Evolutionary conservation across 2,329 filamentous ascomycete species (phyloP).

Genomic region (Nothomitra cinnamomea): DNA sequence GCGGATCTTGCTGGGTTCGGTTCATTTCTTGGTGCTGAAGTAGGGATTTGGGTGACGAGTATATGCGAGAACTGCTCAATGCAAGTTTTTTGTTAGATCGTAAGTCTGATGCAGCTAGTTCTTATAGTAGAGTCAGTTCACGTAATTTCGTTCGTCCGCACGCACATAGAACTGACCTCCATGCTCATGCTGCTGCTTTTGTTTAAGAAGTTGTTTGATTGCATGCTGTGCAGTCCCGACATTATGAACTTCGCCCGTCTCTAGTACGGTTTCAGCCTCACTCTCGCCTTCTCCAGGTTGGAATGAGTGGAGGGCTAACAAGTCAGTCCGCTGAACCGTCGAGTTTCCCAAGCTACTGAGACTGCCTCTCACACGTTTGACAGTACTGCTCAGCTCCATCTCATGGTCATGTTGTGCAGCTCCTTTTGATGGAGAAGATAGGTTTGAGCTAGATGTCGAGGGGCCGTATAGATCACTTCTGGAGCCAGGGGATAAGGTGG

Average conservation of each 20-base stretch:
- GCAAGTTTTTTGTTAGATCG: background rate
- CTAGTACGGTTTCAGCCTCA: slow-evolving; percentile 5
- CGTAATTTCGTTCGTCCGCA: background rate
- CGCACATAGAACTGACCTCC: background rate
- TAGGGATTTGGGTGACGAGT: background rate
- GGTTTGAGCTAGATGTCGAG: background rate
- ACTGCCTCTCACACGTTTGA: background rate
- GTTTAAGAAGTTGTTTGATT: background rate
- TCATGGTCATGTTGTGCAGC: background rate
- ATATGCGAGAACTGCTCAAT: background rate
- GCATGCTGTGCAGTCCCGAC: slow-evolving; percentile 4
- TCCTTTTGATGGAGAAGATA: background rate
- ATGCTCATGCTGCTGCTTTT: background rate
- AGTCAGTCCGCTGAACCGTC: background rate
- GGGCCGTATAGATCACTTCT: background rate
- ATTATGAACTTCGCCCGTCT: background rate
- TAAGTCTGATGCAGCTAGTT: background rate
- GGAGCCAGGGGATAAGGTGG: background rate
- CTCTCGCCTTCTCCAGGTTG: background rate
- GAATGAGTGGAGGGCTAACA: background rate
- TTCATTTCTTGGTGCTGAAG: background rate
- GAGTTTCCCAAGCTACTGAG: background rate
- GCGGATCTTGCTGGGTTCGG: background rate
- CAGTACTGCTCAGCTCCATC: background rate
- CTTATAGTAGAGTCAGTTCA: background rate